Percentiles rank a stretch among this genome's conserved stretches.
phyloP scores from a whole-genome alignment of 169 alveolate genomes.

The Eimeria brunetti region DNA sequence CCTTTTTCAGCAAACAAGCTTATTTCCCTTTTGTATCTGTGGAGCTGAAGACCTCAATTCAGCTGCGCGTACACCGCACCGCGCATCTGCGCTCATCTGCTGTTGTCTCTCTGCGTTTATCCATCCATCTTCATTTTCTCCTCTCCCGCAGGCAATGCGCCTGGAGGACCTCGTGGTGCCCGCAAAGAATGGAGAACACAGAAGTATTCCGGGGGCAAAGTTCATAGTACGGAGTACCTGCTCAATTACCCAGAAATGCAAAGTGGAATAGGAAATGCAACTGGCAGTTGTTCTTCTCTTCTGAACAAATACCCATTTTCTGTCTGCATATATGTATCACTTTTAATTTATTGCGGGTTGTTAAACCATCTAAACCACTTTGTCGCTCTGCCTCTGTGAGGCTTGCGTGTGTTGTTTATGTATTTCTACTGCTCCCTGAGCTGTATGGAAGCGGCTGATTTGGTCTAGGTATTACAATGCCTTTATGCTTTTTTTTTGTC shows the following conservation, averaged over 20 bases:
- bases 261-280: neutral
- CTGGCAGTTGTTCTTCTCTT: neutral
- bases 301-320: neutral
- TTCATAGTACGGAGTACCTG: constrained; percentile 6
- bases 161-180: constrained; percentile 41
- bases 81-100: neutral
- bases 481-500: neutral
- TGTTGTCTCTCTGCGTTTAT: neutral
- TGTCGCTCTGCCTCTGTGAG: too few species aligned
- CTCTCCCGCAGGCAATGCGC: constrained; percentile 22
- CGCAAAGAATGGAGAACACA: constrained; percentile 57
- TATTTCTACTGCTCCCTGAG: neutral
- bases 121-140: neutral
- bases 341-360: neutral
- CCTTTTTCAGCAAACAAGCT: neutral
- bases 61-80: neutral
- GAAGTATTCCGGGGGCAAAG: constrained; percentile 52
- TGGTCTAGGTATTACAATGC: neutral
- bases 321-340: neutral
- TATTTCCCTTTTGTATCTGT: neutral
- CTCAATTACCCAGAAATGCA: neutral
- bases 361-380: neutral
- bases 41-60: neutral
- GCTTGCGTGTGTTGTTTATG: neutral
- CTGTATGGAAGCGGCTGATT: neutral